Percentiles rank a stretch among this genome's conserved stretches.
Evolutionary conservation across 2,329 filamentous ascomycete genomes (phyloP).

Genomic region (Penicillium sp.): DNA sequence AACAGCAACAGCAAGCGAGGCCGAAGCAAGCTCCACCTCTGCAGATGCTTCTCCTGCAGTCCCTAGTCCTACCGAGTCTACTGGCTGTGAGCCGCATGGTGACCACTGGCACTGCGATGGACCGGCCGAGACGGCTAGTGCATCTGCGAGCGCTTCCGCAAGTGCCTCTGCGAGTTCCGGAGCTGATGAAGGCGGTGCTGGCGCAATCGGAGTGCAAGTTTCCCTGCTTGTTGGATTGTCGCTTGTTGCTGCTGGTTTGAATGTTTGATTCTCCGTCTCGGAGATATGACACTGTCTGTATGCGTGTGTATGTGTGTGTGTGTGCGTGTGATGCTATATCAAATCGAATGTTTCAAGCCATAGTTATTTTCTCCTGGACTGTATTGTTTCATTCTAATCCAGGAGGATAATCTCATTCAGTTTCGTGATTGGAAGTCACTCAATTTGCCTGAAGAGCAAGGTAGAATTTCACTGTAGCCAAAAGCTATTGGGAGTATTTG

Average conservation of each 20-base stretch:
- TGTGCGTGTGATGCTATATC: neutral
- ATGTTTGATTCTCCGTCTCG: neutral
- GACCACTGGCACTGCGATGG: slow-evolving; percentile 28
- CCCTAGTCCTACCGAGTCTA: slow-evolving; percentile 25
- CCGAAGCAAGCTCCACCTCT: neutral
- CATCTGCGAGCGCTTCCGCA: neutral
- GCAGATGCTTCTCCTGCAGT: slow-evolving; percentile 3
- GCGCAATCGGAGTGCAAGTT: neutral
- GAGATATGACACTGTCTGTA: neutral
- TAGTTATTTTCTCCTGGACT: neutral
- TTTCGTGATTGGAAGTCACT: neutral
- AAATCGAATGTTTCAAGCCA: neutral
- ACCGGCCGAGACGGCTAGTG: slow-evolving; percentile 5
- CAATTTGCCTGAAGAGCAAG: neutral
- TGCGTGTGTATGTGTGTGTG: neutral
- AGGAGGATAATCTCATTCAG: neutral
- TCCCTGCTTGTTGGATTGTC: slow-evolving; percentile 1
- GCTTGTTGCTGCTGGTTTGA: neutral
- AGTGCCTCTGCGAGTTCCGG: neutral
- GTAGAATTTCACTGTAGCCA: neutral
- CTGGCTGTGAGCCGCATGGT: slow-evolving; percentile 19
- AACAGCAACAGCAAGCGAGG: neutral
- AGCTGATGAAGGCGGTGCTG: neutral
- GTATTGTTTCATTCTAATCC: neutral
- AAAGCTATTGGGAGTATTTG: too few relatives aligned